Percentiles rank a stretch among this genome's conserved stretches.
Evolutionary conservation across 2,329 filamentous ascomycete species (phyloP).

Genomic region (Pezicula neosporulosa): DNA sequence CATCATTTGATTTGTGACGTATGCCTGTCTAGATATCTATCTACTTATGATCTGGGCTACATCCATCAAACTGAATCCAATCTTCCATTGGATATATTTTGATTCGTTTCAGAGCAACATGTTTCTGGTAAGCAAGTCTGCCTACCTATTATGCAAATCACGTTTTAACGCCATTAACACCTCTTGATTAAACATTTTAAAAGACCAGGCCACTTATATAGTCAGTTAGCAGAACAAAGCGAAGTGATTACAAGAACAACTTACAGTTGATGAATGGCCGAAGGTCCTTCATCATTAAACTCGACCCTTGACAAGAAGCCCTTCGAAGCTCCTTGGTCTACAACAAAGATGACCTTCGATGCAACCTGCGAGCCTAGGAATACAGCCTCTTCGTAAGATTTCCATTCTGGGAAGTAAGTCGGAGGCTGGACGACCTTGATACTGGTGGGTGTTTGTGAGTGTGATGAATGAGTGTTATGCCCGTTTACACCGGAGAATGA

Average conservation of each 20-base stretch:
- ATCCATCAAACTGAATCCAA: too few relatives aligned
- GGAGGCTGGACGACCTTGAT: slow-evolving; percentile 64
- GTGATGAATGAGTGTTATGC: slow-evolving; percentile 52
- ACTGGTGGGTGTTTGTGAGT: slow-evolving; percentile 65
- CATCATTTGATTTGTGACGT: slow-evolving; percentile 8
- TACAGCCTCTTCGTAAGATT: slow-evolving; percentile 54
- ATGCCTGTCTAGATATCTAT: slow-evolving; percentile 1
- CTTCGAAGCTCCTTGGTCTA: slow-evolving; percentile 59
- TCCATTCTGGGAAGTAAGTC: slow-evolving; percentile 69
- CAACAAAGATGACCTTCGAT: slow-evolving; percentile 67
- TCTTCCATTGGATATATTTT: too few relatives aligned
- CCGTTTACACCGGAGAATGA: slow-evolving; percentile 24
- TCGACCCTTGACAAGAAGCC: slow-evolving; percentile 61
- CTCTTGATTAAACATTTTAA: too few relatives aligned
- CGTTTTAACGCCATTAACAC: too few relatives aligned
- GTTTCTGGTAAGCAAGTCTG: too few relatives aligned
- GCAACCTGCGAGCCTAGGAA: slow-evolving; percentile 73
- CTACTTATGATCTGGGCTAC: too few relatives aligned
- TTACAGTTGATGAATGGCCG: slow-evolving; percentile 31
- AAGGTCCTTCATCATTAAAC: slow-evolving; percentile 30
- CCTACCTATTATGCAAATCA: too few relatives aligned
- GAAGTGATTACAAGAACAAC: slow-evolving; percentile 3
- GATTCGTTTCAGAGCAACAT: too few relatives aligned
- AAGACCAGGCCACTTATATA: too few relatives aligned
- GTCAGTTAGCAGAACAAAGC: too few relatives aligned